A percentile compares a stretch with the other conserved stretches of the same genome.
These are phyloP conservation scores for Coemansia sp. DNA, from an alignment of 192 early-diverging fungal genomes.

Conservation along the genomic window DNA sequence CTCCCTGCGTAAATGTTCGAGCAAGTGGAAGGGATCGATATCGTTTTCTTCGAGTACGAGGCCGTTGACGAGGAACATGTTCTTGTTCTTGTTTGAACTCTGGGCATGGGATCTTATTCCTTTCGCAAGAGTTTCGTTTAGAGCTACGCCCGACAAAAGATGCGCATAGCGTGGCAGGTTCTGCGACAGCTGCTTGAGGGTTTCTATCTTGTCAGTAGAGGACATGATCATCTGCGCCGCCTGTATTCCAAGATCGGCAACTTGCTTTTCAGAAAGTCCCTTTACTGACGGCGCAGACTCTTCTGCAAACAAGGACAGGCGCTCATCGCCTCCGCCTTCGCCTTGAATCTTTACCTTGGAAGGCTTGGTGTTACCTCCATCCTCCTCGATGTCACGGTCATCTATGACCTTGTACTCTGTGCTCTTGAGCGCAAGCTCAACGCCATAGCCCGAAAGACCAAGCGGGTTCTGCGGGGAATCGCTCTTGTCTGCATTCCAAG, in stretches of 20 bases:
- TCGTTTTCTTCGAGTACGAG: conserved; percentile 53
- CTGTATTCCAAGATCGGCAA: conserved; percentile 63
- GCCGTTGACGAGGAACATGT: conserved; percentile 67
- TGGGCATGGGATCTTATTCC: conserved; percentile 42
- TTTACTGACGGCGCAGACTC: conserved; percentile 90
- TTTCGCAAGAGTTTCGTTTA: conserved; percentile 52
- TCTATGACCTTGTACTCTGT: conserved; percentile 97
- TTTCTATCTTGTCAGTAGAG: conserved; percentile 60
- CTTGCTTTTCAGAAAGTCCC: conserved; percentile 59
- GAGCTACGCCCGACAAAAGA: conserved; percentile 56
- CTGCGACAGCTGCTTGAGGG: conserved; percentile 69
- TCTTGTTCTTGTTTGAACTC: conserved; percentile 10
- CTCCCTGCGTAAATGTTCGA: conserved; percentile 62
- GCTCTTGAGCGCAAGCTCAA: conserved; percentile 91
- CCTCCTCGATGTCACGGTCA: conserved; percentile 63
- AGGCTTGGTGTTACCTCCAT: neutral
- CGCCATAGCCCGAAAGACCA: conserved; percentile 84
- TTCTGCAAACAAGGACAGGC: conserved; percentile 81
- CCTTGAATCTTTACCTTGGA: conserved; percentile 3
- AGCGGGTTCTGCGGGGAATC: conserved; percentile 17
- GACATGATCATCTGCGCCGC: conserved; percentile 70
- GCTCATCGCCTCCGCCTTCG: conserved; percentile 57
- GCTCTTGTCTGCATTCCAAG: conserved; percentile 23
- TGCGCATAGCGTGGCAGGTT: conserved; percentile 91
- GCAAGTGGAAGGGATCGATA: conserved; percentile 66